phyloP scores from a whole-genome alignment of 768 basidiomycete genomes.

The Mycena indigotica region DNA sequence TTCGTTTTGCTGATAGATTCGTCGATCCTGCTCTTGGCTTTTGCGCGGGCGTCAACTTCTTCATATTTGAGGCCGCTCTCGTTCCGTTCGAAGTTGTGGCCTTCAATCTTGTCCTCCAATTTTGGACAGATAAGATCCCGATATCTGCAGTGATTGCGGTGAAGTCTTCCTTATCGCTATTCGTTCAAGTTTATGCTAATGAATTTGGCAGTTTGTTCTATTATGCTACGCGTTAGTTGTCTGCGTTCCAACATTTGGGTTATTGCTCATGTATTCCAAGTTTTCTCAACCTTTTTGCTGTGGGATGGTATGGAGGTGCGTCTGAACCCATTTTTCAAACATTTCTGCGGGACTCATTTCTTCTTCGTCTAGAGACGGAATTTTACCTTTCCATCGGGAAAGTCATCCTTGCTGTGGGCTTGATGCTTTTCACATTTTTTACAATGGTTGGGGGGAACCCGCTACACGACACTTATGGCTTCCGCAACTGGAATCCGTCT shows the following conservation, averaged over 20 bases:
- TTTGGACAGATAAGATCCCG: constrained; percentile 57
- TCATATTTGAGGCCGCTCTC: constrained; percentile 46
- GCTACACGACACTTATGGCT: constrained; percentile 52
- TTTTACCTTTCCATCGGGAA: constrained; percentile 60
- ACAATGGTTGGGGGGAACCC: constrained; percentile 44
- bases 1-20: constrained; percentile 61
- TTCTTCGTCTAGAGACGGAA: constrained; percentile 44
- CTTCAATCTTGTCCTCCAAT: constrained; percentile 53
- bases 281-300: constrained; percentile 49
- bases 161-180: too few species aligned
- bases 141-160: constrained; percentile 45
- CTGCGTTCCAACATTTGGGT: neutral
- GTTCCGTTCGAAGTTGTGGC: constrained; percentile 56
- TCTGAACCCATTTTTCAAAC: too few species aligned
- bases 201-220: too few species aligned
- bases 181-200: too few species aligned
- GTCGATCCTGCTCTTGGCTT: constrained; percentile 61
- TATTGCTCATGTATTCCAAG: constrained; percentile 26
- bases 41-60: constrained; percentile 58
- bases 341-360: constrained; percentile 30
- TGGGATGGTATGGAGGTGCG: constrained; percentile 51
- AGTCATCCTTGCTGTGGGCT: constrained; percentile 45
- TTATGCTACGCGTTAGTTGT: too few species aligned
- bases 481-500: constrained; percentile 47
- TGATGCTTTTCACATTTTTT: constrained; percentile 56